Percentiles rank a stretch among this genome's conserved stretches.
These are phyloP conservation scores for Amphibolis antarctica DNA, from an alignment of 106 monocot genomes.

Conservation along the genomic window DNA sequence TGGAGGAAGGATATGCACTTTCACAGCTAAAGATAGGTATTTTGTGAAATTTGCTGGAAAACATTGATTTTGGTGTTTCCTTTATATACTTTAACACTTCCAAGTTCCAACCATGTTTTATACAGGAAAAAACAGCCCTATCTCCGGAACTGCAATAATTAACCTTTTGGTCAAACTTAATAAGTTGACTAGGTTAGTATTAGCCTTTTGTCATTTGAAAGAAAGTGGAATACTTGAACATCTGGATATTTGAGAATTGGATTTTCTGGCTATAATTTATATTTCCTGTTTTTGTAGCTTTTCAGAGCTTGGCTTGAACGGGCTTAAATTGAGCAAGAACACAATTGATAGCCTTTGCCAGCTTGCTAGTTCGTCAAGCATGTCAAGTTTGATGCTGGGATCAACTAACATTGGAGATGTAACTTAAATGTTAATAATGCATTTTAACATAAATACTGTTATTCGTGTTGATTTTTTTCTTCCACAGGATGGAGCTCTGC, in stretches of 20 bases:
- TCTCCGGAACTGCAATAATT: slow-evolving; percentile 68
- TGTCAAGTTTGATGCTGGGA: slow-evolving; percentile 61
- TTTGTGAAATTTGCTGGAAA: not conserved
- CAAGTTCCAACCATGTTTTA: not conserved
- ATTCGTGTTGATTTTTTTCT: slow-evolving; percentile 4
- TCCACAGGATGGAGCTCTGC: slow-evolving; percentile 47
- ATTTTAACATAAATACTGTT: not conserved
- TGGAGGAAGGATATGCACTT: slow-evolving; percentile 51
- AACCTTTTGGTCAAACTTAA: slow-evolving; percentile 60
- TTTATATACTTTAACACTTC: not conserved
- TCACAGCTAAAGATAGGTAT: slow-evolving; percentile 89
- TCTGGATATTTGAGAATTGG: not conserved
- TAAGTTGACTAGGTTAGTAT: slow-evolving; percentile 53
- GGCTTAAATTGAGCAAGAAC: slow-evolving; percentile 65
- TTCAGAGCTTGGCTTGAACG: slow-evolving; percentile 69
- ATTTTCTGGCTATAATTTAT: not conserved
- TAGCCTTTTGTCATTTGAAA: not conserved
- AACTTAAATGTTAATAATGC: slow-evolving; percentile 5
- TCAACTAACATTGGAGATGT: slow-evolving; percentile 61
- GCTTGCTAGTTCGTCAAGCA: slow-evolving; percentile 42
- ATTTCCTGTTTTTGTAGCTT: slow-evolving; percentile 36
- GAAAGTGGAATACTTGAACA: not conserved
- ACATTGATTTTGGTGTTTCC: not conserved
- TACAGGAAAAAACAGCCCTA: slow-evolving; percentile 74
- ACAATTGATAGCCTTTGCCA: slow-evolving; percentile 51